Evolutionary conservation across 1,284 basidiomycete genomes (phyloP).

Genomic region (Naganishia sp.): DNA sequence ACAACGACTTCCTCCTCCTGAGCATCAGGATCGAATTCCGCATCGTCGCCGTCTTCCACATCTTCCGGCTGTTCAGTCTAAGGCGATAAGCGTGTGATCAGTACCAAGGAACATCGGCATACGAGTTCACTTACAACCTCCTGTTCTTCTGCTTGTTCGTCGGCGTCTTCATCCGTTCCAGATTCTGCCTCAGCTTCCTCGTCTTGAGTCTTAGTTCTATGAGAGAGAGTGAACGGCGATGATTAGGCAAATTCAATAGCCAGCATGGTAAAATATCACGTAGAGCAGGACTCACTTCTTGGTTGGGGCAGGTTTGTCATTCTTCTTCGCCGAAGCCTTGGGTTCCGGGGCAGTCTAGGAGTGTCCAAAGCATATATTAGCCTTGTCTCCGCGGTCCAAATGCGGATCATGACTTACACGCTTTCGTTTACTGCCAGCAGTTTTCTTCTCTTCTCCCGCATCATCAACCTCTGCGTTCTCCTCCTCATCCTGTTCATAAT

Average conservation of each 20-base stretch:
- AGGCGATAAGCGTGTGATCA: background rate
- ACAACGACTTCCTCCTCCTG: conserved; percentile 29
- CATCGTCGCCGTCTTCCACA: background rate
- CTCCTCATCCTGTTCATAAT: conserved; percentile 7
- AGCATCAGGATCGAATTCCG: conserved; percentile 29
- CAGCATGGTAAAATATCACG: no score
- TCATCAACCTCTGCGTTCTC: conserved; percentile 10
- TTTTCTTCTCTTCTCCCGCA: conserved; percentile 7
- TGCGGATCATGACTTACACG: conserved; percentile 11
- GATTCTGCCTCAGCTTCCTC: no score
- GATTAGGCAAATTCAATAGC: no score
- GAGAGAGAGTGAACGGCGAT: no score
- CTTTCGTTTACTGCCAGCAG: conserved; percentile 22
- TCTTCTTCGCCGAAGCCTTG: conserved; percentile 23
- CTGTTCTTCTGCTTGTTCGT: no score
- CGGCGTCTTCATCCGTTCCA: no score
- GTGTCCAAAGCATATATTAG: background rate
- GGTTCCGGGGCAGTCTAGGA: conserved; percentile 20
- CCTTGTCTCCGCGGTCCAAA: background rate
- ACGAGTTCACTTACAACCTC: no score
- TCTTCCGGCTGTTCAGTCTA: background rate
- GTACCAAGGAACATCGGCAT: background rate
- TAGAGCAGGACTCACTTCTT: background rate
- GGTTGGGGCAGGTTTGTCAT: conserved; percentile 7
- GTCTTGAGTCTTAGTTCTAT: no score